Conservation (phyloP, 2,329 filamentous ascomycete genomes). For the Apiospora koreana region DNA sequence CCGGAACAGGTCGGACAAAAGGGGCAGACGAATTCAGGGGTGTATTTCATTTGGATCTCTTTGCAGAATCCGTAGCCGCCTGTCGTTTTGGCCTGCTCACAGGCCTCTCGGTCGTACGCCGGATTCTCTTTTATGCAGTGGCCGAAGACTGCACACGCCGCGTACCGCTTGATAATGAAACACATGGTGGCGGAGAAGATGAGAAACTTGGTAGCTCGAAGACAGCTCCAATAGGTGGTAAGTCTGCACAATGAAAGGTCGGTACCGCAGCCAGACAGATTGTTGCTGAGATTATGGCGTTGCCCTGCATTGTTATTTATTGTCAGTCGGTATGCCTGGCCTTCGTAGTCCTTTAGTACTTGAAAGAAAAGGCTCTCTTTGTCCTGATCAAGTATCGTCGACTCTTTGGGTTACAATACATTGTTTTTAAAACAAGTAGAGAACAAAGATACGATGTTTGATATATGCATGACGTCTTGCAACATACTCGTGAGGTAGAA, state of each 20-base stretch:
- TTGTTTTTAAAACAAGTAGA: too few species aligned
- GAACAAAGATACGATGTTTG: too few species aligned
- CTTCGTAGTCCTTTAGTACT: too few species aligned
- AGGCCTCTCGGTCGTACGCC: background rate
- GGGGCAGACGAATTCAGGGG: constrained; percentile 6
- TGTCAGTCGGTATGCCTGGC: too few species aligned
- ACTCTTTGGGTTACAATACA: too few species aligned
- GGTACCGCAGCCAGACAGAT: too few species aligned
- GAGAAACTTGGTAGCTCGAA: too few species aligned
- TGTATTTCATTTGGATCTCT: background rate
- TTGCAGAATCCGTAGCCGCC: background rate
- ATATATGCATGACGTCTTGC: too few species aligned
- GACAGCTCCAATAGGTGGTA: background rate
- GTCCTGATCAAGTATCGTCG: too few species aligned
- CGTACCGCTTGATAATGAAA: constrained; percentile 12
- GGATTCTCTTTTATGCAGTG: background rate
- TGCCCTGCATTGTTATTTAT: background rate
- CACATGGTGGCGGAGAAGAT: constrained; percentile 4
- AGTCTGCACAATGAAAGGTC: background rate
- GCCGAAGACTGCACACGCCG: constrained; percentile 9
- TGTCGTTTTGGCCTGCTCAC: constrained; percentile 4
- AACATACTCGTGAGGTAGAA: too few species aligned
- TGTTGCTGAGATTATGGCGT: too few species aligned
- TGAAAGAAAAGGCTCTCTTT: too few species aligned
- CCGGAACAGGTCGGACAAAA: constrained; percentile 10